Evolutionary conservation across 2,329 filamentous ascomycete genomes (phyloP).

Genomic region (Sporothrix variecibatus): DNA sequence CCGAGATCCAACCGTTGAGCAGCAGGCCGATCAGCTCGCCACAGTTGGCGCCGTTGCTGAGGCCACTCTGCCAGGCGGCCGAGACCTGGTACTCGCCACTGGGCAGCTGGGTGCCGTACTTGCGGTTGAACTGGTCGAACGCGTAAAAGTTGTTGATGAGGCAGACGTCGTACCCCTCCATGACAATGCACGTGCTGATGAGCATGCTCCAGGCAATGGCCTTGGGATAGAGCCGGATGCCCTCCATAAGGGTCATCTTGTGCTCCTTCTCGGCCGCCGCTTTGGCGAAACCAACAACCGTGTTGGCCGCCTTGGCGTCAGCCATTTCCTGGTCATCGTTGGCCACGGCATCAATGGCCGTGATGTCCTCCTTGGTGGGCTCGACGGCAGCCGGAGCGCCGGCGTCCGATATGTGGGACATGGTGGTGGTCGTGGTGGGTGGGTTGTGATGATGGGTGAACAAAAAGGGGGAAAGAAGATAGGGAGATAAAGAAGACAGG

Average conservation of each 20-base stretch:
- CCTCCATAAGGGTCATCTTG: conserved; percentile 72
- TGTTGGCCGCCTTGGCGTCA: conserved; percentile 24
- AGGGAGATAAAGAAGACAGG: neutral
- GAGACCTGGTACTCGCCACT: conserved; percentile 57
- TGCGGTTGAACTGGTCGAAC: conserved; percentile 55
- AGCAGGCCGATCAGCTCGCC: conserved; percentile 69
- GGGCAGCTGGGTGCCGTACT: conserved; percentile 54
- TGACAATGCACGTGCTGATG: conserved; percentile 87
- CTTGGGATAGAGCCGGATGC: conserved; percentile 81
- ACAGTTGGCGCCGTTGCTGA: conserved; percentile 56
- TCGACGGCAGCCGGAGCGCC: neutral
- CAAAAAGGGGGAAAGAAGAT: neutral
- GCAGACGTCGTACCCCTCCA: conserved; percentile 87
- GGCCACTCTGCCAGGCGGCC: conserved; percentile 62
- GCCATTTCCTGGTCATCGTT: conserved; percentile 20
- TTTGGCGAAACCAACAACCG: conserved; percentile 48
- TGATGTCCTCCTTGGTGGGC: conserved; percentile 12
- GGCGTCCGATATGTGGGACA: conserved; percentile 14
- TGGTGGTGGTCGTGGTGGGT: neutral
- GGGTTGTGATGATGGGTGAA: neutral
- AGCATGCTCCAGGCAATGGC: conserved; percentile 80
- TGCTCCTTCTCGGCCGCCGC: conserved; percentile 63
- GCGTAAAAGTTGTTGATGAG: conserved; percentile 76
- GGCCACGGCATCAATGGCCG: neutral
- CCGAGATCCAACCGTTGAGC: conserved; percentile 65